Conservation (phyloP, 169 alveolate species). For the Pseudocohnilembus persalinus region DNA sequence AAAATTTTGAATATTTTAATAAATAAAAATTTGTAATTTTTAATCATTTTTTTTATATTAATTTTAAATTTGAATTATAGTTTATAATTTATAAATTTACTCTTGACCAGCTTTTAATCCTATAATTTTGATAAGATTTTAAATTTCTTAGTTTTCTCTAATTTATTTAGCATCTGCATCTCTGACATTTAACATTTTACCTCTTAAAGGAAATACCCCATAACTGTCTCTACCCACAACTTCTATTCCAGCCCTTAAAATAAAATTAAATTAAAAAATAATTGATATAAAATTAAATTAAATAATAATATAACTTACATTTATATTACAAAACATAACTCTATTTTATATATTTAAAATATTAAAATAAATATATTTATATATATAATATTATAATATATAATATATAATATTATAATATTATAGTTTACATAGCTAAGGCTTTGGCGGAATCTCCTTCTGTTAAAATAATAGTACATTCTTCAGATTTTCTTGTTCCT, state of each 20-base stretch:
- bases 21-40: not conserved
- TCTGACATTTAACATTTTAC: conserved; percentile 98
- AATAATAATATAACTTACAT: no score
- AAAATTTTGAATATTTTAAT: conserved; percentile 13
- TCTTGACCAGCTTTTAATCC: conserved; percentile 88
- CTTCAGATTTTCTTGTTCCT: conserved; percentile 93
- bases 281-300: no score
- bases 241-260: conserved; percentile 95
- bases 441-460: conserved; percentile 99
- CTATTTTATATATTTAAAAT: no score
- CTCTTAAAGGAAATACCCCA: conserved; percentile 99
- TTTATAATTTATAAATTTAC: conserved; percentile 11
- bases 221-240: conserved; percentile 98
- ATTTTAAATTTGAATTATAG: not conserved
- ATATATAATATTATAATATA: no score
- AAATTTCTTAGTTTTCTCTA: conserved; percentile 96
- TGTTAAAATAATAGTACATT: conserved; percentile 98
- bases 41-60: not conserved
- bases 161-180: conserved; percentile 96
- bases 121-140: conserved; percentile 94
- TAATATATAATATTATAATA: no score
- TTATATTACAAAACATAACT: no score
- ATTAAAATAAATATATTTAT: no score
- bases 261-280: no score
- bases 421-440: conserved; percentile 92